Percentiles rank a stretch among this genome's conserved stretches.
Evolutionary conservation across 495 filamentous ascomycete genomes (phyloP).

Genomic region (Ascobolus immersus): DNA sequence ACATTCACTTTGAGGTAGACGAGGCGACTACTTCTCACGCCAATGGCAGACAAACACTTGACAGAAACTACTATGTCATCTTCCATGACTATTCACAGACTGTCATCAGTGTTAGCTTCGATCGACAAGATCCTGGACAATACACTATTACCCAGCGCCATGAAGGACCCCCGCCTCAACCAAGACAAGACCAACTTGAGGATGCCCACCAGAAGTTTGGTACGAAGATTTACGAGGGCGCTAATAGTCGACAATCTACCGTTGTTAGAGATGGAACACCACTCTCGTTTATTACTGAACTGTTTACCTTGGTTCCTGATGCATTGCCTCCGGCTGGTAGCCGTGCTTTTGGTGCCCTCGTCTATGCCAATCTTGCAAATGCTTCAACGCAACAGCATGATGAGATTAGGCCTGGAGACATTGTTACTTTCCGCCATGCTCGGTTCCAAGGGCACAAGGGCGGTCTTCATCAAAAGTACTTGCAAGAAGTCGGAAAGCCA

Average conservation of each 20-base stretch:
- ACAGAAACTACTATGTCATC: constrained; percentile 59
- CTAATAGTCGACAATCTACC: constrained; percentile 41
- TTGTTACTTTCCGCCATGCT: constrained; percentile 79
- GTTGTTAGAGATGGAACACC: constrained; percentile 67
- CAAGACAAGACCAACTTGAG: constrained; percentile 87
- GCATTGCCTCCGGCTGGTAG: constrained; percentile 61
- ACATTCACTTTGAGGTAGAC: constrained; percentile 61
- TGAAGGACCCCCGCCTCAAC: constrained; percentile 51
- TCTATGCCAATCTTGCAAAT: constrained; percentile 86
- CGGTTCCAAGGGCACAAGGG: constrained; percentile 91
- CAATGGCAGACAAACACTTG: constrained; percentile 40
- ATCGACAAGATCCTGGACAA: constrained; percentile 44
- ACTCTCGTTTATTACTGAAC: constrained; percentile 45
- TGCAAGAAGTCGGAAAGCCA: constrained; percentile 61
- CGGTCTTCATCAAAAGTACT: constrained; percentile 84
- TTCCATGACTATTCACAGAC: constrained; percentile 95
- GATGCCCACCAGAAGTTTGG: constrained; percentile 55
- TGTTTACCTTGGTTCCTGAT: constrained; percentile 44
- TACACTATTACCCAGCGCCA: constrained; percentile 63
- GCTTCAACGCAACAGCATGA: constrained; percentile 71
- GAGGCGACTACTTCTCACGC: constrained; percentile 44
- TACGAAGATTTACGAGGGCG: constrained; percentile 40
- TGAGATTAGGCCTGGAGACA: constrained; percentile 82
- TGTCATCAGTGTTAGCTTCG: constrained; percentile 55
- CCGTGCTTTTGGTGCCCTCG: constrained; percentile 68